Evolutionary conservation across 495 filamentous ascomycete species (phyloP).

Genomic region (Hypoxylon lienhwacheense): DNA sequence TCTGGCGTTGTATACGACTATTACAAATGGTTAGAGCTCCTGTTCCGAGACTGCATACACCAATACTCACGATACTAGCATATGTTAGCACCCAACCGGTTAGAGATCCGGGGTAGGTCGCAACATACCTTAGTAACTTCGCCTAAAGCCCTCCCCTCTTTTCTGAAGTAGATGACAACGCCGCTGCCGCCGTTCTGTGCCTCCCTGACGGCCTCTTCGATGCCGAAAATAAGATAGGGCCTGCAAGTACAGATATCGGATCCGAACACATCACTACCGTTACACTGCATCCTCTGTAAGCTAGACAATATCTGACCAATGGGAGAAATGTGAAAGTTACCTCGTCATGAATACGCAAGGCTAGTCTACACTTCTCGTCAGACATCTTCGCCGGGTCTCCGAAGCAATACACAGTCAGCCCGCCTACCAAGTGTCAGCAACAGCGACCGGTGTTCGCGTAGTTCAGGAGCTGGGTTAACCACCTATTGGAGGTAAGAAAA

Average conservation of each 20-base stretch:
- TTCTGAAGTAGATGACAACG: constrained; percentile 98
- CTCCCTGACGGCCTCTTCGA: constrained; percentile 95
- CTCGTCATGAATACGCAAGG: constrained; percentile 94
- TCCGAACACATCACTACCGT: constrained; percentile 97
- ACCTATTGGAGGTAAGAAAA: constrained; percentile 93
- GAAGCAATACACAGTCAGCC: constrained; percentile 95
- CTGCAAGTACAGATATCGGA: constrained; percentile 98
- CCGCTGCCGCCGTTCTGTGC: constrained; percentile 93
- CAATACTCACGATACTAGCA: constrained; percentile 51
- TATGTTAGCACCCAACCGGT: constrained; percentile 19
- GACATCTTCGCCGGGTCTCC: constrained; percentile 92
- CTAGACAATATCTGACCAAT: constrained; percentile 20
- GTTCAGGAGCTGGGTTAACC: constrained; percentile 34
- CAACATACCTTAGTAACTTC: constrained; percentile 85
- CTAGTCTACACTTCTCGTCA: constrained; percentile 78
- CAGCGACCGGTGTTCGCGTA: constrained; percentile 14
- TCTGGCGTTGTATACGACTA: constrained; percentile 93
- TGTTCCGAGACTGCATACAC: neutral
- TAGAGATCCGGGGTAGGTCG: constrained; percentile 5
- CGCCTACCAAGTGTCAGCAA: constrained; percentile 59
- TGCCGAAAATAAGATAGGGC: constrained; percentile 94
- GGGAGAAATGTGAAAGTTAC: constrained; percentile 35
- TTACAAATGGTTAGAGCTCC: constrained; percentile 38
- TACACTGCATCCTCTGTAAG: constrained; percentile 60
- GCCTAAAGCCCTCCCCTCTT: constrained; percentile 93